Percentiles rank a stretch among this genome's conserved stretches.
Evolutionary conservation across 2,329 filamentous ascomycete species (phyloP).

Genomic region (Ophiobolus disseminans): DNA sequence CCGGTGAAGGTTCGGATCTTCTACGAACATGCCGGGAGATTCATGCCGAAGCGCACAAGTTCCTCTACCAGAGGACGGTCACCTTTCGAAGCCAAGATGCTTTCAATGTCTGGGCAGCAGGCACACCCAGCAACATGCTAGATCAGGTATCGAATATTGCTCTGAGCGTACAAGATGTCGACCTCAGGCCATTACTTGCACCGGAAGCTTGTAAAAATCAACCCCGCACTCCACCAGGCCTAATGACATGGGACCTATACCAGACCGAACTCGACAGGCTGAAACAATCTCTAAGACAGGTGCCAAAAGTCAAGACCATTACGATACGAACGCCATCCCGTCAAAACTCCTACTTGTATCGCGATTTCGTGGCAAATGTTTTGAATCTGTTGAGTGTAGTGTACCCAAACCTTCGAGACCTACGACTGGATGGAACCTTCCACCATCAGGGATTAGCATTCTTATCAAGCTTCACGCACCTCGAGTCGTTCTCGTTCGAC

Average conservation of each 20-base stretch:
- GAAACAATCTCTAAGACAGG: conserved; percentile 14
- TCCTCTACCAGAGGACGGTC: conserved; percentile 40
- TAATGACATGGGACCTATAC: conserved; percentile 36
- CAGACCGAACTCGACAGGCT: conserved; percentile 29
- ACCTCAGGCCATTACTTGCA: conserved; percentile 31
- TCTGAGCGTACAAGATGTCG: conserved; percentile 38
- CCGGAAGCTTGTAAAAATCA: background rate
- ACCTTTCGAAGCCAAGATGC: conserved; percentile 29
- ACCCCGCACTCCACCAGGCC: conserved; percentile 2
- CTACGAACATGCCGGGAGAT: conserved; percentile 37
- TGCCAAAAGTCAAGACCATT: conserved; percentile 29
- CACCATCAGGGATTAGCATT: conserved; percentile 31
- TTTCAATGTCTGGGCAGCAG: conserved; percentile 32
- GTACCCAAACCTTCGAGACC: conserved; percentile 22
- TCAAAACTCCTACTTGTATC: conserved; percentile 36
- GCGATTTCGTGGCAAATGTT: conserved; percentile 27
- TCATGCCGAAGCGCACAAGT: conserved; percentile 33
- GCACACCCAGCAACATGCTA: conserved; percentile 20
- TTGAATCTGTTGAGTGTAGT: conserved; percentile 19
- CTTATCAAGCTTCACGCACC: conserved; percentile 15
- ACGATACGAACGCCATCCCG: conserved; percentile 23
- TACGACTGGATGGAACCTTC: conserved; percentile 35
- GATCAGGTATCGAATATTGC: conserved; percentile 25
- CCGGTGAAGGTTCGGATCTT: conserved; percentile 25
- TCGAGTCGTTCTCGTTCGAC: conserved; percentile 36